Base-by-base conservation (phyloP, 108 stramenopile genomes). In the Nitzschia palea region DNA sequence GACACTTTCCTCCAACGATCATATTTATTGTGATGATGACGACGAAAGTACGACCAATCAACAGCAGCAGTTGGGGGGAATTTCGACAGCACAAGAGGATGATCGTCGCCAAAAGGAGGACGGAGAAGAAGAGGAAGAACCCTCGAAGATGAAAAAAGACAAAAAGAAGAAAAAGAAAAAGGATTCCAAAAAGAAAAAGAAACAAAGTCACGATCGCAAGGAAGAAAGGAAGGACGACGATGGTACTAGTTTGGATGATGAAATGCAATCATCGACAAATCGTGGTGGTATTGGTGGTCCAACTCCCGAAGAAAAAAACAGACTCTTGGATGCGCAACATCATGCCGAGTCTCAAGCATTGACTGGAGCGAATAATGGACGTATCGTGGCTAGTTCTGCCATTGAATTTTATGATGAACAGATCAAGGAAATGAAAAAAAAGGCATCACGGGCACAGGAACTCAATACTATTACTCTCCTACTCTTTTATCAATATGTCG, bases 401-500 rank as follows among this genome's bases (percentile, higher is more conserved):
- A 67, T 70, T 65, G 68, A 70, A 34, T 77, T 66, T 65, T 70
- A 76, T 43, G 74, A 76, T 32, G 54, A 68, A 45, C 37, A 68
- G 45, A 42, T 68, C 54, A 68, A 63, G n/a, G 34, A 68, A 55
- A 45, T 44, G 37, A 36, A 51, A 22, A 14, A 44, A 47, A 45
- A 71, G 62, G 34, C 43, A 50, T 29, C 51, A 72, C 17, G 29
- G 26, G 44, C 47, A 5, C 40, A 62, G 53, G 52, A 55, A 0
- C 47, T 51, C 50, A 57, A 59, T 29, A 68, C 65, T 30, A 50
- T 76, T 12, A 73, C 95, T 26, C 76, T 96, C 3, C 74, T 93
- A 23, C 77, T 96, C 15, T 96, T 96, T 74, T 96, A 96, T 72
- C 88, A 89, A 58, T 96, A 96, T 73, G 83, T 96, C 30, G 89